Base-by-base conservation (phyloP, 1,284 basidiomycete genomes). In the Serendipita sp. region DNA sequence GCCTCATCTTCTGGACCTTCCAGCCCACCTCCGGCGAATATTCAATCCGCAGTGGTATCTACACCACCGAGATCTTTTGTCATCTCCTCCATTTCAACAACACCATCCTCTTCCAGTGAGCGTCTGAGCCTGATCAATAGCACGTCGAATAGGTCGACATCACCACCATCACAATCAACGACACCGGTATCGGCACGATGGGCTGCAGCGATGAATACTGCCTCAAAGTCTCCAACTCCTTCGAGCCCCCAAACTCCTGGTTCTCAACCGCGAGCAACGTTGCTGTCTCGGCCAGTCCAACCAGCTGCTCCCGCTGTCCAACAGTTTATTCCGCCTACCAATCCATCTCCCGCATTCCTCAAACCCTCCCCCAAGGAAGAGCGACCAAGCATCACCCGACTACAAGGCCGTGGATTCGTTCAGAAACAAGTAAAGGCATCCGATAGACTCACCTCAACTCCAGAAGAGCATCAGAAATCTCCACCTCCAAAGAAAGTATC, bases 321-420 rank as follows among this genome's bases (percentile, higher is more conserved):
- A 17, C 61, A 67, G 13, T 66, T 80, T 61, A 71, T 79, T 42
- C 63, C 75, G 29, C 76, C 79, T 38, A 66, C 72, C 29, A 72
- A 72, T 32, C 71, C 78, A 17, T 82, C 84, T 5, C 79, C 82
- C 2, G 82, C 79, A 2, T 88, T 87, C 68, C 72, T 83, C 17
- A 80, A 79, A 60, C 74, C 78, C 0, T 75, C 80, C 2, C 71
- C 76, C 60, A 90, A 89, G 69, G 87, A 88, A 61, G 80, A 81
- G 3, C 88, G 87, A 1, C 88, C 88, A 1, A 88, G 86, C 69
- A 80, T 91, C 32, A 89, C 85, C 66, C 75, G 87, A 64, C 73
- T 91, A n/a, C 82, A 89, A 68, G 88, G 88, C 4, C 82, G 88
- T 49, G 88, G 88, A 1, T 90, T 91, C 68, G 88, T 91, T 4